phyloP scores from a whole-genome alignment of 768 basidiomycete genomes.

The Auriculariales sp. region DNA sequence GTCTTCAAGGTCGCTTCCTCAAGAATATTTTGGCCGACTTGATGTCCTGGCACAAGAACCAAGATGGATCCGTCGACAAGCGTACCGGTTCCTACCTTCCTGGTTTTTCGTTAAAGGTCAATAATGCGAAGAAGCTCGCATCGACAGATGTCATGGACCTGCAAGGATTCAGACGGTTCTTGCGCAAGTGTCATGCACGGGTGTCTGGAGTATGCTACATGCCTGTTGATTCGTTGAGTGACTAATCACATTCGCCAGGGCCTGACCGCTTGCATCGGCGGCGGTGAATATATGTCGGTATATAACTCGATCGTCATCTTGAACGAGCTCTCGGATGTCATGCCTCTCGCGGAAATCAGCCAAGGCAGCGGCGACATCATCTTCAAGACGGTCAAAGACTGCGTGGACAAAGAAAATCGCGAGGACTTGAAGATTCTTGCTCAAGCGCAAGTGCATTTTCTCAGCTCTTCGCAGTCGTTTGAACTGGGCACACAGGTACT shows the following conservation, averaged over 20 bases:
- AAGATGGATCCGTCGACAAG: constrained; percentile 54
- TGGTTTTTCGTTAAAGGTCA: constrained; percentile 47
- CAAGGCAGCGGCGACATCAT: constrained; percentile 39
- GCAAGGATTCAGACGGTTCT: constrained; percentile 50
- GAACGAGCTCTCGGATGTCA: constrained; percentile 80
- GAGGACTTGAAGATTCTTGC: constrained; percentile 75
- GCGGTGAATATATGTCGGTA: constrained; percentile 91
- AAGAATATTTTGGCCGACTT: constrained; percentile 65
- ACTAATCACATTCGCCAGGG: constrained; percentile 30
- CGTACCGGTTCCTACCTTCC: constrained; percentile 46
- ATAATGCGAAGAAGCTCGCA: constrained; percentile 26
- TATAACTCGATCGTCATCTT: constrained; percentile 93
- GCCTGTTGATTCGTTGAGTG: not conserved
- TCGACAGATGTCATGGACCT: constrained; percentile 50
- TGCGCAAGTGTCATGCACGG: constrained; percentile 77
- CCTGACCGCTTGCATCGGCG: constrained; percentile 66
- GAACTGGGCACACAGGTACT: not conserved
- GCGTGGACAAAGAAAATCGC: constrained; percentile 63
- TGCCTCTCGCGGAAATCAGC: constrained; percentile 54
- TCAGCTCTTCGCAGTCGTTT: not conserved
- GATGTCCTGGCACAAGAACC: constrained; percentile 65
- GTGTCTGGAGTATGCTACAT: constrained; percentile 42
- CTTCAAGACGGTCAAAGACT: constrained; percentile 44
- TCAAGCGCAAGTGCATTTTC: constrained; percentile 38
- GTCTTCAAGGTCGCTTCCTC: constrained; percentile 64